Evolutionary conservation across 495 filamentous ascomycete species (phyloP), one percentile per base, ranked within the genome.

Genomic region (Hypomontagnella submonticulosa): DNA sequence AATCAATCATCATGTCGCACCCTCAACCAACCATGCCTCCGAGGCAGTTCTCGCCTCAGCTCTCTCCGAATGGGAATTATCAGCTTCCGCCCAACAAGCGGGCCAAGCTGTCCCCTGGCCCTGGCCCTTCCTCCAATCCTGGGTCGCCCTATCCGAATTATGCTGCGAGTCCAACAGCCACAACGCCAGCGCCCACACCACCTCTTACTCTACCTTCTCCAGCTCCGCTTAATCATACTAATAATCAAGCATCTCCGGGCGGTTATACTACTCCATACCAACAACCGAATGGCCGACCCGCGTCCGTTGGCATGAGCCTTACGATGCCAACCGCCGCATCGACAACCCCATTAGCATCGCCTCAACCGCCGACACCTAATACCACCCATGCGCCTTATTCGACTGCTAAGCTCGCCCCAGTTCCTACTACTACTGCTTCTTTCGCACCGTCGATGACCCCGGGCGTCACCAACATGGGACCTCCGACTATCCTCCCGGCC

Each of bases 391-490:
- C 66, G 7, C 57, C 58, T n/a, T 81, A 80, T 47, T 79, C 77
- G 5, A 77, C 63, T 9, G 79, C 79, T 12, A 75, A 70, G 12
- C 77, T 81, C 70, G 71, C 75, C 18, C 69, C 69, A 9, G 33
- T 65, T 30, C 18, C 54, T 19, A 40, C 58, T 0, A 12, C 49
- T 34, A 32, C 43, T 5, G 20, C 48, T 8, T 37, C 65, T 2
- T 74, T 40, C 8, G 68, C 63, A n/a, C 50, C 72, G 4, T 59
- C 62, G n/a, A 52, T 38, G 9, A 58, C 71, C 10, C 59, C 72
- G 10, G 66, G 68, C 3, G 70, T 74, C 8, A 78, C 79, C 43
- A 80, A 83, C 13, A 96, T 96, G 93, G 90, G 90, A 0, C 93
- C 93, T 13, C 93, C 93, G 0, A 10, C 63, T 4, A 69, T 69